Conservation (phyloP, 768 basidiomycete species). For the Tylopilus subfusipes region DNA sequence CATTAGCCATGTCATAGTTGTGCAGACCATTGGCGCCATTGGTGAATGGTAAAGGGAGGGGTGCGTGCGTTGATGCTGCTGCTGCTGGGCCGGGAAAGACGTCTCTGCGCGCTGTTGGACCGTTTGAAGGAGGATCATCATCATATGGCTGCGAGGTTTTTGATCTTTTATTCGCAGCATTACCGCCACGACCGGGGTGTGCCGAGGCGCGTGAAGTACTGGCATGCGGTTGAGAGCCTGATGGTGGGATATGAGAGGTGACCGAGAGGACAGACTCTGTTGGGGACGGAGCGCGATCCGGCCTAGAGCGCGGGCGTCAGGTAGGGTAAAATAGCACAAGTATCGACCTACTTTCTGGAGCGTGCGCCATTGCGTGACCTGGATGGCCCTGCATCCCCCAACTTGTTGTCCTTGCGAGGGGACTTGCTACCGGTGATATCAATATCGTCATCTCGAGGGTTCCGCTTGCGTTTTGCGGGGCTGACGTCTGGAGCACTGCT, state of each 20-base stretch:
- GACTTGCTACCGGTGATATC: constrained; percentile 50
- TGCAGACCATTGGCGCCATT: constrained; percentile 37
- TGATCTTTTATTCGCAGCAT: constrained; percentile 42
- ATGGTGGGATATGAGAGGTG: constrained; percentile 56
- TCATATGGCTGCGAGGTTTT: constrained; percentile 36
- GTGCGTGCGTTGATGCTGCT: constrained; percentile 49
- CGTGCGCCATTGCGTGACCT: constrained; percentile 53
- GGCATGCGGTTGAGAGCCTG: constrained; percentile 29
- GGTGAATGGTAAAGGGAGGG: constrained; percentile 45
- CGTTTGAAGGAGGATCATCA: constrained; percentile 41
- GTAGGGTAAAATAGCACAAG: neutral
- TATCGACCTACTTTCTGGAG: constrained; percentile 53
- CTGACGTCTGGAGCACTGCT: constrained; percentile 52
- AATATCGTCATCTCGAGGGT: constrained; percentile 59
- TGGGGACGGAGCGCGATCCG: constrained; percentile 64
- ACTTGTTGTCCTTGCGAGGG: constrained; percentile 60
- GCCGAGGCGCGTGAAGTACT: constrained; percentile 27
- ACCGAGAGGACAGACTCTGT: constrained; percentile 71
- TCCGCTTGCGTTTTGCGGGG: constrained; percentile 63
- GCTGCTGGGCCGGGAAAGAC: constrained; percentile 49
- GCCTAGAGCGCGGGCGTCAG: constrained; percentile 35
- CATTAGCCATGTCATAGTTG: constrained; percentile 39
- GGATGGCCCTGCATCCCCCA: constrained; percentile 39
- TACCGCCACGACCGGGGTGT: constrained; percentile 32
- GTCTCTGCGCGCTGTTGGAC: constrained; percentile 39